Conservation (phyloP, 176 grass and related monocot species). For the Bothriochloa decipiens region DNA sequence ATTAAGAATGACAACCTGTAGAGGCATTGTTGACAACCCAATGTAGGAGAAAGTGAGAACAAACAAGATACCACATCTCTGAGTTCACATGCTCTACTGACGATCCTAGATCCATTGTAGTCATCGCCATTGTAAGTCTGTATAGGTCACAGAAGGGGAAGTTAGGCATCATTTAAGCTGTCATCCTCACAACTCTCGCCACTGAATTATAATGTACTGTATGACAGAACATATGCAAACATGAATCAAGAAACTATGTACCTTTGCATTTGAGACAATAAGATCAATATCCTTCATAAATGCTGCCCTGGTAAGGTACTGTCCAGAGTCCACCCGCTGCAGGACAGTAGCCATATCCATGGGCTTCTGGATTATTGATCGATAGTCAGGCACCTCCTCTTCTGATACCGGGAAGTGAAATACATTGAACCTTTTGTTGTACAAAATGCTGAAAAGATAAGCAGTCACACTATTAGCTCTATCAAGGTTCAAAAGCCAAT, state of each 20-base stretch:
- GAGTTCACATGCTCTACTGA: slow-evolving; percentile 97
- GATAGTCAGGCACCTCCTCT: slow-evolving; percentile 92
- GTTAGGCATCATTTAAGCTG: slow-evolving; percentile 15
- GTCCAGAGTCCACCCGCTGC: slow-evolving; percentile 85
- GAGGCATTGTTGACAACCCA: slow-evolving; percentile 6
- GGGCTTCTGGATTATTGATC: slow-evolving; percentile 74
- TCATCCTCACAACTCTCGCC: not conserved
- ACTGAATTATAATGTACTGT: not conserved
- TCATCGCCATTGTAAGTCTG: slow-evolving; percentile 93
- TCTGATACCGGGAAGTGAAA: slow-evolving; percentile 95
- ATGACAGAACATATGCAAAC: slow-evolving; percentile 22
- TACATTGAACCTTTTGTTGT: slow-evolving; percentile 87
- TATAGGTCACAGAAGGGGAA: slow-evolving; percentile 21
- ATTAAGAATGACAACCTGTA: not conserved
- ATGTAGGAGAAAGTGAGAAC: slow-evolving; percentile 14
- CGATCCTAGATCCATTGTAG: slow-evolving; percentile 88
- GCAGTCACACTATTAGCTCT: slow-evolving; percentile 34
- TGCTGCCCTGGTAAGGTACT: slow-evolving; percentile 61
- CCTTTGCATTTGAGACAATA: slow-evolving; percentile 94
- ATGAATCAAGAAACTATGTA: slow-evolving; percentile 31
- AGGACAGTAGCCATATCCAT: slow-evolving; percentile 98
- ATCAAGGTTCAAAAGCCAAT: slow-evolving; percentile 27
- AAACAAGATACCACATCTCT: slow-evolving; percentile 81
- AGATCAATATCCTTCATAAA: slow-evolving; percentile 95
- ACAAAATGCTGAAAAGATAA: slow-evolving; percentile 74